Conservation (phyloP, 768 basidiomycete species). For the Boletus subparvulus region DNA sequence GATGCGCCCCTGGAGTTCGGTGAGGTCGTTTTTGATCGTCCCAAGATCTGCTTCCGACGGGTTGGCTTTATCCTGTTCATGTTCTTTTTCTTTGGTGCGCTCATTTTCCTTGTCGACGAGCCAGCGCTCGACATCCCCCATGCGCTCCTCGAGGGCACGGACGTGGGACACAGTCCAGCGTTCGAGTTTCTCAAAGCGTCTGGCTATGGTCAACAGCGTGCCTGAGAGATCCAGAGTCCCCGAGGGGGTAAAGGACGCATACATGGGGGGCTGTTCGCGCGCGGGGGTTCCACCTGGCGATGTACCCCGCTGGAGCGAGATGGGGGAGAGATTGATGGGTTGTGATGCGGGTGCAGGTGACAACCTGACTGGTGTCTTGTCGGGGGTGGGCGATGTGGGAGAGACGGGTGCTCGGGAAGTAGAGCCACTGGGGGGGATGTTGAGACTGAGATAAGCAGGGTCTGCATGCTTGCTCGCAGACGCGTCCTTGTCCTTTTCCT, state of each 20-base stretch:
- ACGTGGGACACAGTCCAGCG: constrained; percentile 90
- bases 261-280: constrained; percentile 63
- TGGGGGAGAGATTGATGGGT: constrained; percentile 54
- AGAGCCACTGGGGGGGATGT: constrained; percentile 47
- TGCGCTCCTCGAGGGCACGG: constrained; percentile 84
- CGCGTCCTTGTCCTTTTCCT: constrained; percentile 47
- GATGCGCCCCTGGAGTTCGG: constrained; percentile 73
- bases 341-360: constrained; percentile 44
- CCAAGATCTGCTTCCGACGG: constrained; percentile 40
- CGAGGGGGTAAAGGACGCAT: constrained; percentile 69
- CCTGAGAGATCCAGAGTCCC: constrained; percentile 74
- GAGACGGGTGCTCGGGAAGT: constrained; percentile 47
- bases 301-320: constrained; percentile 53
- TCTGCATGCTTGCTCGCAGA: constrained; percentile 55
- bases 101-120: constrained; percentile 82
- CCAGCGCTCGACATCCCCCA: constrained; percentile 91
- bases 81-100: constrained; percentile 43
- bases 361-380: constrained; percentile 28
- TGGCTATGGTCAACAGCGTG: constrained; percentile 70
- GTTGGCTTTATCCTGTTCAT: constrained; percentile 11
- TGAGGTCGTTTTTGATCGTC: constrained; percentile 64
- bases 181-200: constrained; percentile 83
- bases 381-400: constrained; percentile 65
- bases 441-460: constrained; percentile 56
- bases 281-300: constrained; percentile 39